Evolutionary conservation across 2,329 filamentous ascomycete genomes (phyloP).

Genomic region (Aspergillus sp.): DNA sequence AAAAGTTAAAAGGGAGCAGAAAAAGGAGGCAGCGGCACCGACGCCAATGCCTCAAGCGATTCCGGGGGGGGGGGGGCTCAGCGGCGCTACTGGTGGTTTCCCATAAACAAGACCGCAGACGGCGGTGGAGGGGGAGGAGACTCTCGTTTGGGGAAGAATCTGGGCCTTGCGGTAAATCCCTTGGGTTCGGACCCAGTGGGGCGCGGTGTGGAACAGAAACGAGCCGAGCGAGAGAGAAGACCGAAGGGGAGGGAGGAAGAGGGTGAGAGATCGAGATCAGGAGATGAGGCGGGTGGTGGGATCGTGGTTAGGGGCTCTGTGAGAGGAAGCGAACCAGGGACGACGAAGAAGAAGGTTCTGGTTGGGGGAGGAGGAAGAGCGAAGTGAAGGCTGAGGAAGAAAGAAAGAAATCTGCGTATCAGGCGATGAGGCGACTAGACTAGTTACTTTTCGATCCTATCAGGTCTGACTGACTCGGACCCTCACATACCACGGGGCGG

Average conservation of each 20-base stretch:
- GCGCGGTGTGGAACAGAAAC: conserved; percentile 8
- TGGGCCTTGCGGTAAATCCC: conserved; percentile 12
- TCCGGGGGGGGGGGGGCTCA: conserved; percentile 6
- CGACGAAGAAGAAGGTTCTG: neutral
- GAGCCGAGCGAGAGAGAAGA: conserved; percentile 10
- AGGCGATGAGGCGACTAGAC: neutral
- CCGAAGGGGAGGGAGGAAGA: conserved; percentile 10
- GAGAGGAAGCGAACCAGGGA: neutral
- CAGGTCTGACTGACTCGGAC: neutral
- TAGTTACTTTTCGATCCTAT: too few relatives aligned
- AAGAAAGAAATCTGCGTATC: neutral
- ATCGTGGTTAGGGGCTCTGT: neutral
- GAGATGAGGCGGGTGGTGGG: neutral
- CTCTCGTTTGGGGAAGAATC: conserved; percentile 13
- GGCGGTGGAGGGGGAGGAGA: conserved; percentile 1
- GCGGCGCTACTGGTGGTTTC: conserved; percentile 13
- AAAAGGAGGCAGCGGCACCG: neutral
- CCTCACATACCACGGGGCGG: neutral
- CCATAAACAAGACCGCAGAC: conserved; percentile 16
- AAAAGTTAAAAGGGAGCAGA: neutral
- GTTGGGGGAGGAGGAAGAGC: too few relatives aligned
- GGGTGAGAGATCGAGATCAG: neutral
- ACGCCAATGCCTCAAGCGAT: neutral
- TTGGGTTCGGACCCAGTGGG: conserved; percentile 14
- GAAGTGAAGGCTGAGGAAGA: neutral